Evolutionary conservation across 208 protist genomes (phyloP), one percentile per base, ranked within the genome.

Genomic region (Trypanosoma avium): DNA sequence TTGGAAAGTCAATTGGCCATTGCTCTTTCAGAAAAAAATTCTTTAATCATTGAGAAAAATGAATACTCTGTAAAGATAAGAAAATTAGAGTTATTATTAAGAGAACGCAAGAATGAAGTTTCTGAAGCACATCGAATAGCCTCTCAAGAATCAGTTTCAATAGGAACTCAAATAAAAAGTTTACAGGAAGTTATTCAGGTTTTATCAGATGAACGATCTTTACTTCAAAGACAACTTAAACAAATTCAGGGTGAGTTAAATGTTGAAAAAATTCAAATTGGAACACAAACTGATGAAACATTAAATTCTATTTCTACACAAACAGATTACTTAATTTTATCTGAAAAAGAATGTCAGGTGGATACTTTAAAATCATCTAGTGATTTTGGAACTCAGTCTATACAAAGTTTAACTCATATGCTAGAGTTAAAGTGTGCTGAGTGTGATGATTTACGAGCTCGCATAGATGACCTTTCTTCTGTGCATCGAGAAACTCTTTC

Each of bases 1-100:
- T 63, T 92, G 26, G 82, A 94, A 57, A 88, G 82, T 49, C 81
- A 91, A 48, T 75, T 94, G 54, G 84, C 88, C 8, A 57, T 67
- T 24, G 79, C 70, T 17, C 78, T 86, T 29, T 79, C 82, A 27
- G 84, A 94, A 46, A 85, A 83, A 52, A 91, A 77, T 53, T 80
- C 81, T 13, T 54, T 78, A 9, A 49, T 61, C 22, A 63, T 81
- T 35, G 88, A 94, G 33, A 82, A 79, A 38, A 77, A 79, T 60
- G 84, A 89, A 5, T 42, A 79, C 15, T 73, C 72, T 21, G 54
- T 67, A 10, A 84, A 80, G 38, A 48, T 90, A 6, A 71, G 82
- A 29, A 87, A 89, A 67, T 15, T 85, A 7, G 79, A 90, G 50
- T 65, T 61, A 0, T 45, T 69, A 15, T 24, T 86, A 27, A 90